Conservation (phyloP, 2,329 filamentous ascomycete species). For the Penicillium sp. region DNA sequence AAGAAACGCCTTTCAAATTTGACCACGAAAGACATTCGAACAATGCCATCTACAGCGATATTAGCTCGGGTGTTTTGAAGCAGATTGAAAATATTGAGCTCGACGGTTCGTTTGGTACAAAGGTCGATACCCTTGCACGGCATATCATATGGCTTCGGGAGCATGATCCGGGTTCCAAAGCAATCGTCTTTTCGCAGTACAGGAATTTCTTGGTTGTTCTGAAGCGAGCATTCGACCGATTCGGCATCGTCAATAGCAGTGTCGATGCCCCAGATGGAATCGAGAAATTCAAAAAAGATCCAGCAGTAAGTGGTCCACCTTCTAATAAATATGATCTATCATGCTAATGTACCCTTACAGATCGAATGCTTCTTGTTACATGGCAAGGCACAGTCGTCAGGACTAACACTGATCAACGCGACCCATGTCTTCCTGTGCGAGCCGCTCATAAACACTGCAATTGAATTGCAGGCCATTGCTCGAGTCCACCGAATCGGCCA, state of each 20-base stretch:
- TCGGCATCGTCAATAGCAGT: conserved; percentile 74
- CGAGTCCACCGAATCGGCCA: conserved; percentile 96
- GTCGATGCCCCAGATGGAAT: conserved; percentile 74
- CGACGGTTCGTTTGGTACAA: conserved; percentile 78
- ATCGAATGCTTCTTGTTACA: conserved; percentile 87
- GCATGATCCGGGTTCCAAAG: conserved; percentile 85
- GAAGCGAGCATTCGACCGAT: conserved; percentile 69
- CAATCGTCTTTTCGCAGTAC: conserved; percentile 94
- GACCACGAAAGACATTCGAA: conserved; percentile 41
- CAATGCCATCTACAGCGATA: conserved; percentile 74
- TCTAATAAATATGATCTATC: neutral
- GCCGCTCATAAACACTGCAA: conserved; percentile 87
- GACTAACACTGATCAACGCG: conserved; percentile 89
- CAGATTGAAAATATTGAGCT: conserved; percentile 85
- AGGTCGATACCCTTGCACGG: conserved; percentile 81
- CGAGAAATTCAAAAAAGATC: conserved; percentile 75
- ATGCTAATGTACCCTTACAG: conserved; percentile 28
- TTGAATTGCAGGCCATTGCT: conserved; percentile 93
- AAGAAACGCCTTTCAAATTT: conserved; percentile 40
- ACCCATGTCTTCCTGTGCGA: conserved; percentile 95
- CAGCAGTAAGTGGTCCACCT: conserved; percentile 49
- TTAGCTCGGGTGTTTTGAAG: conserved; percentile 71
- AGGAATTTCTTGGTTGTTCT: conserved; percentile 79
- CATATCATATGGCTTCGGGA: conserved; percentile 86
- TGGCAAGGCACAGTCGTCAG: conserved; percentile 84